A percentile compares a stretch with the other conserved stretches of the same genome.
phyloP scores from a whole-genome alignment of 2,329 filamentous ascomycete genomes.

The Pseudogymnoascus sp. region DNA sequence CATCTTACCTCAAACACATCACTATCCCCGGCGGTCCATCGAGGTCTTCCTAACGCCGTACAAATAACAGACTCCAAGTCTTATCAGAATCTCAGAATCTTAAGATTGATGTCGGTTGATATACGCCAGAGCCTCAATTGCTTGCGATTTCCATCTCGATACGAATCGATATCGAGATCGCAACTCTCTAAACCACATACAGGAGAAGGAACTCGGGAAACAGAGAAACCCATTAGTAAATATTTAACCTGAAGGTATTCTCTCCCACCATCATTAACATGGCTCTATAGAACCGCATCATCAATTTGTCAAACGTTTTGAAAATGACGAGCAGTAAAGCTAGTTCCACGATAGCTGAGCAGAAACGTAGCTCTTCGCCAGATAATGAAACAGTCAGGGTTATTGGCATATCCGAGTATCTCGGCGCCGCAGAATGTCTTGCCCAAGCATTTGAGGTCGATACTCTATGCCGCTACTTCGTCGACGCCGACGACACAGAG shows the following conservation, averaged over 20 bases:
- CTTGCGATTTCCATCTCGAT: constrained; percentile 45
- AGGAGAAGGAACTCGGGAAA: constrained; percentile 34
- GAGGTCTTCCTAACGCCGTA: neutral
- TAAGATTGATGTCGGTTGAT: constrained; percentile 50
- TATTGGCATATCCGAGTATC: constrained; percentile 58
- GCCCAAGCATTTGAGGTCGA: constrained; percentile 71
- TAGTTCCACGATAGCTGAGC: constrained; percentile 20
- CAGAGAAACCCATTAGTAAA: constrained; percentile 25
- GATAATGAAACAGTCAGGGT: constrained; percentile 42
- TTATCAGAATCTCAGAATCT: constrained; percentile 11
- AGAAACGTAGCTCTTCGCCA: constrained; percentile 23
- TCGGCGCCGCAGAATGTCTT: constrained; percentile 61
- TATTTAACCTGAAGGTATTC: constrained; percentile 9
- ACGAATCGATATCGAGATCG: constrained; percentile 46
- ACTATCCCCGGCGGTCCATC: neutral
- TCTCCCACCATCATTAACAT: constrained; percentile 10
- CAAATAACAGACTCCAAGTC: neutral
- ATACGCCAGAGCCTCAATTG: constrained; percentile 43
- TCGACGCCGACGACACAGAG: constrained; percentile 60
- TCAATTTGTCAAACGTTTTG: constrained; percentile 11
- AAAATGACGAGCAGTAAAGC: constrained; percentile 7
- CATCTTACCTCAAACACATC: neutral
- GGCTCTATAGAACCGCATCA: constrained; percentile 30
- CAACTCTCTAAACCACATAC: constrained; percentile 48
- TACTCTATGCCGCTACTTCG: constrained; percentile 64